Conservation (phyloP, 495 filamentous ascomycete species). For the Rusavskia elegans region DNA sequence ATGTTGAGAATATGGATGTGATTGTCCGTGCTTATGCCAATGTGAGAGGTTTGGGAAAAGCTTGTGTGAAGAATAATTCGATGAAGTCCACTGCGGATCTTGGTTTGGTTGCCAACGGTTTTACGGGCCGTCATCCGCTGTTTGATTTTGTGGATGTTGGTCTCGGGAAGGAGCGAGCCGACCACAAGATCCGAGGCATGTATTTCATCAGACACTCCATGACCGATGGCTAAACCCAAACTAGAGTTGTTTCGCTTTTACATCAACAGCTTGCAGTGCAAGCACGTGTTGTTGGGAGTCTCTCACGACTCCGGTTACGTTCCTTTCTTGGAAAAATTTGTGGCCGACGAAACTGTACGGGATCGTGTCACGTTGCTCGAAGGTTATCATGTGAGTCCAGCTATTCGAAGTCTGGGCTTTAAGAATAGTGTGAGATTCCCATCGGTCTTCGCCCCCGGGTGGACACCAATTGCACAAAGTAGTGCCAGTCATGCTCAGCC, state of each 20-base stretch:
- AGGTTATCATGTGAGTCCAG: background rate
- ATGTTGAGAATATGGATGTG: too few relatives aligned
- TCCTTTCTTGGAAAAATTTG: conserved; percentile 23
- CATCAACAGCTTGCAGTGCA: conserved; percentile 29
- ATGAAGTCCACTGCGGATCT: conserved; percentile 8
- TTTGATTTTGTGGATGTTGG: conserved; percentile 37
- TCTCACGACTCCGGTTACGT: conserved; percentile 35
- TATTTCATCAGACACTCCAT: background rate
- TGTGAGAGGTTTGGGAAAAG: conserved; percentile 17
- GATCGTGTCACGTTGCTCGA: conserved; percentile 6
- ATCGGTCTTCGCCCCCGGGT: conserved; percentile 2
- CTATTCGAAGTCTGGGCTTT: conserved; percentile 1
- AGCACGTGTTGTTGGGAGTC: conserved; percentile 34
- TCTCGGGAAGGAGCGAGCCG: conserved; percentile 30
- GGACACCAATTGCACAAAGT: background rate
- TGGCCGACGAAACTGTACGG: background rate
- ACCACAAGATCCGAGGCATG: conserved; percentile 29
- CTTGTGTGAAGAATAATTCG: conserved; percentile 15
- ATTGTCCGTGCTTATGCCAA: too few relatives aligned
- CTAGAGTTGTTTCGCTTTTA: conserved; percentile 27
- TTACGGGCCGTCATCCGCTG: conserved; percentile 28
- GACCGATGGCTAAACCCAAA: background rate
- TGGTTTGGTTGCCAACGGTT: conserved; percentile 23
- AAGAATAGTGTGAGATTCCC: background rate
- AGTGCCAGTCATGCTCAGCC: background rate